phyloP scores from a whole-genome alignment of 2,329 filamentous ascomycete species.

The Fusarium incarnatum region DNA sequence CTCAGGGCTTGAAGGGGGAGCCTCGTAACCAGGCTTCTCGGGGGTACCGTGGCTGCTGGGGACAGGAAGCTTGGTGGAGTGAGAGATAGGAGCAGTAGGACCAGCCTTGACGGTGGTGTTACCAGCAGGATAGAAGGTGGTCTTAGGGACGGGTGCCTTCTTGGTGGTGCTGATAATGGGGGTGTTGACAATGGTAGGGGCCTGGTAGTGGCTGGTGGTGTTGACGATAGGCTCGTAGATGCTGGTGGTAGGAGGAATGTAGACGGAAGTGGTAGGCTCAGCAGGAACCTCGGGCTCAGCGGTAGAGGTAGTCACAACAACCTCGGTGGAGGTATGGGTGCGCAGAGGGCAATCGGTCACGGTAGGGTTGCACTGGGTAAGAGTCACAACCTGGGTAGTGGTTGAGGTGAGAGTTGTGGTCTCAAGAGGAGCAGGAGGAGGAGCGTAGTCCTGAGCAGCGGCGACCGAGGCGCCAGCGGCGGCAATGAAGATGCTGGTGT shows the following conservation, averaged over 20 bases:
- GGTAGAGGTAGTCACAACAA: constrained; percentile 44
- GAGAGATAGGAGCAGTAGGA: constrained; percentile 40
- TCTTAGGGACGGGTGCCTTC: constrained; percentile 39
- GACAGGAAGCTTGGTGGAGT: constrained; percentile 35
- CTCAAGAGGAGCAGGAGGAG: constrained; percentile 14
- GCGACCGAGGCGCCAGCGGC: constrained; percentile 56
- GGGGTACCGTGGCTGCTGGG: constrained; percentile 35
- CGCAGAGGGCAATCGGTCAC: constrained; percentile 29
- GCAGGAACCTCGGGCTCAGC: constrained; percentile 20
- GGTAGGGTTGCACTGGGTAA: constrained; percentile 61
- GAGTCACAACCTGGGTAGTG: constrained; percentile 57
- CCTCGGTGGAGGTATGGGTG: constrained; percentile 43
- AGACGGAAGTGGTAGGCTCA: constrained; percentile 28
- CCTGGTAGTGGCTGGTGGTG: constrained; percentile 42
- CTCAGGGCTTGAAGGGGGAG: constrained; percentile 4
- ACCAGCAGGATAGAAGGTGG: constrained; percentile 43
- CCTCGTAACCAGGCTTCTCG: constrained; percentile 19
- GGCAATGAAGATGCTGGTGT: constrained; percentile 57
- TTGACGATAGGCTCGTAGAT: constrained; percentile 40
- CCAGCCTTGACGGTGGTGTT: constrained; percentile 44
- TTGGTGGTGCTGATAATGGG: constrained; percentile 39
- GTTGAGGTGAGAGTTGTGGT: constrained; percentile 60
- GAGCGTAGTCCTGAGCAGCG: constrained; percentile 45
- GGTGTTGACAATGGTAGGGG: constrained; percentile 44
- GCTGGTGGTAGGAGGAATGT: constrained; percentile 30